Evolutionary conservation across 371 early-diverging fungal genomes (phyloP).

Genomic region (Haplosporangium sp.): DNA sequence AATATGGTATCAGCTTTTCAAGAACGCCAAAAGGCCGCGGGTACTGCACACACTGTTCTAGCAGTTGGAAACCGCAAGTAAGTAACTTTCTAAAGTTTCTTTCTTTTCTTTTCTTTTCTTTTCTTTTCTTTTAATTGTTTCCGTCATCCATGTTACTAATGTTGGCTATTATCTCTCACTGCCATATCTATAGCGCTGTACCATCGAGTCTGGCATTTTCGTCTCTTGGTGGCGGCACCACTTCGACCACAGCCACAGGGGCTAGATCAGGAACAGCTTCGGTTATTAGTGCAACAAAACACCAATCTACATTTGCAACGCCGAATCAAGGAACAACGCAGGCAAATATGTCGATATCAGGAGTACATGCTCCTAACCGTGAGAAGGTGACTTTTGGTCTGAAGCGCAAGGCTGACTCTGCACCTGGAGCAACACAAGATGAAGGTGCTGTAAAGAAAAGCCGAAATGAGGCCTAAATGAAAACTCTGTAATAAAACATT

Average conservation of each 20-base stretch:
- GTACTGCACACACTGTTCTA: conserved; percentile 86
- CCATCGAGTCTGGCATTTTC: conserved; percentile 32
- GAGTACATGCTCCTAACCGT: conserved; percentile 54
- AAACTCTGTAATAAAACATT: neutral
- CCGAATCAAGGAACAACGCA: conserved; percentile 25
- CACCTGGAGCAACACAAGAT: conserved; percentile 27
- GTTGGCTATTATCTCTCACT: neutral
- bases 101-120: neutral
- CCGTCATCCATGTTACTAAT: neutral
- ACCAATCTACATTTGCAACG: conserved; percentile 29
- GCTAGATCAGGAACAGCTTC: conserved; percentile 31
- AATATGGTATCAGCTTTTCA: conserved; percentile 80
- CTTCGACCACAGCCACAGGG: conserved; percentile 31
- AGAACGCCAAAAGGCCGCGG: conserved; percentile 78
- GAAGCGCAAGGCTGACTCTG: conserved; percentile 53
- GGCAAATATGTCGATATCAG: conserved; percentile 41
- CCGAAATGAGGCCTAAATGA: neutral
- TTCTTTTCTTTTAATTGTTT: neutral
- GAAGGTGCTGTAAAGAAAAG: conserved; percentile 40
- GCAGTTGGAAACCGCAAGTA: conserved; percentile 81
- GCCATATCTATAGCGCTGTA: conserved; percentile 24
- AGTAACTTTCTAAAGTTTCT: conserved; percentile 9
- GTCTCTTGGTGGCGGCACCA: conserved; percentile 29
- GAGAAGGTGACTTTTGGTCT: conserved; percentile 56
- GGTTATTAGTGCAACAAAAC: conserved; percentile 1